phyloP scores from a whole-genome alignment of 1,284 basidiomycete genomes.

The Boletellus sp. region DNA sequence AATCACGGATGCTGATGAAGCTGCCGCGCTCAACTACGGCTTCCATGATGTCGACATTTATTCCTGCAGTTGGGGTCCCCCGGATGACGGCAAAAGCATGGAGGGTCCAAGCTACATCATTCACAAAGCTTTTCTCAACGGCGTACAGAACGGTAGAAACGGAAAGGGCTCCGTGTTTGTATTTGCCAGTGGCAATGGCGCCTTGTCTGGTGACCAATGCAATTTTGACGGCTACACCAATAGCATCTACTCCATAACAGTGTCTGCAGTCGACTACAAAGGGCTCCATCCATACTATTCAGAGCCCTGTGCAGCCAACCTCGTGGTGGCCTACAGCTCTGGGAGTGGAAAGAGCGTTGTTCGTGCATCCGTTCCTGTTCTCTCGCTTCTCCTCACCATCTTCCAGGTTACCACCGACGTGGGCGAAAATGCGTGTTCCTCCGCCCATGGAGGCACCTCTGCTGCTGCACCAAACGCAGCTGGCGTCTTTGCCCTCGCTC shows the following conservation, averaged over 20 bases:
- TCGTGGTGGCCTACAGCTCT: constrained; percentile 94
- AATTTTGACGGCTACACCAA: constrained; percentile 99
- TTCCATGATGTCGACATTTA: constrained; percentile 93
- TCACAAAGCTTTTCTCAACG: constrained; percentile 92
- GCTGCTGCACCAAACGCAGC: constrained; percentile 96
- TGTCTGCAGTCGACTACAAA: constrained; percentile 89
- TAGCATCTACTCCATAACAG: constrained; percentile 94
- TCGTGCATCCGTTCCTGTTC: constrained; percentile 34
- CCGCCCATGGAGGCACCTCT: constrained; percentile 91
- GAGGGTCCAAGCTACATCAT: constrained; percentile 92
- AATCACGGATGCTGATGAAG: constrained; percentile 98
- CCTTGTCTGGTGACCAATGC: constrained; percentile 90
- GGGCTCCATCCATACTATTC: constrained; percentile 96
- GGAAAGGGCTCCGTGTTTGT: constrained; percentile 95
- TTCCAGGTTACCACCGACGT: constrained; percentile 90
- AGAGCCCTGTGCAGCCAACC: constrained; percentile 94
- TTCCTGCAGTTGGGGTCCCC: constrained; percentile 95
- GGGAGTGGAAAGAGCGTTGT: constrained; percentile 94
- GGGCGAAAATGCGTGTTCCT: constrained; percentile 81
- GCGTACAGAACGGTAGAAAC: constrained; percentile 85
- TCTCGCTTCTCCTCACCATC: constrained; percentile 16
- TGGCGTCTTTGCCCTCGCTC: constrained; percentile 85
- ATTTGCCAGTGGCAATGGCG: constrained; percentile 97
- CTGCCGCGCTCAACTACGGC: constrained; percentile 90
- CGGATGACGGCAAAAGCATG: constrained; percentile 94